These are phyloP conservation scores for Exophiala sp. DNA, from an alignment of 2,329 filamentous ascomycete genomes.

Conservation along the genomic window DNA sequence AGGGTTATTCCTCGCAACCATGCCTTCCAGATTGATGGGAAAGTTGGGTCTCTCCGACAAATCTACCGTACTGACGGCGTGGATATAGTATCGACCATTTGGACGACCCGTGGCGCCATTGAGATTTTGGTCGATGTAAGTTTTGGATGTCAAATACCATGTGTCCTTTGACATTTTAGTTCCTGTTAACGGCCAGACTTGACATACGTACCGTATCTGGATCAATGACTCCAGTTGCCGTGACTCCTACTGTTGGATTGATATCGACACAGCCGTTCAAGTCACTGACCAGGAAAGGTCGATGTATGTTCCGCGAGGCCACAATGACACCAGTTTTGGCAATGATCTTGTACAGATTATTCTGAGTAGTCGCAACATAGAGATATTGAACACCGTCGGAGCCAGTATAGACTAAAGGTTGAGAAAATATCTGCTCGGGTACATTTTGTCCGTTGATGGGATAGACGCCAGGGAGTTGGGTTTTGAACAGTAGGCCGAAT, in stretches of 20 bases:
- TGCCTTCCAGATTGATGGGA: slow-evolving; percentile 46
- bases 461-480: slow-evolving; percentile 49
- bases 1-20: slow-evolving; percentile 43
- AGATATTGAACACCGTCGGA: slow-evolving; percentile 47
- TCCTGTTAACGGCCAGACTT: neutral
- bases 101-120: slow-evolving; percentile 31
- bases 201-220: slow-evolving; percentile 35
- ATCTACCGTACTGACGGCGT: slow-evolving; percentile 38
- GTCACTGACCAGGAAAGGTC: slow-evolving; percentile 48
- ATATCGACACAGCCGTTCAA: slow-evolving; percentile 46
- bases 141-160: slow-evolving; percentile 47
- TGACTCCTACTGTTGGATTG: slow-evolving; percentile 45
- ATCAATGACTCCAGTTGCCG: slow-evolving; percentile 49
- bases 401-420: slow-evolving; percentile 50
- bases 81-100: slow-evolving; percentile 40
- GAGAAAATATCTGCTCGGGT: slow-evolving; percentile 49
- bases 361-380: slow-evolving; percentile 51
- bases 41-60: slow-evolving; percentile 40
- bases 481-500: slow-evolving; percentile 40
- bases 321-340: slow-evolving; percentile 40
- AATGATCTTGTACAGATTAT: slow-evolving; percentile 35
- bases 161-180: slow-evolving; percentile 36
- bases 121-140: slow-evolving; percentile 42
- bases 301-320: slow-evolving; percentile 36
- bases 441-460: slow-evolving; percentile 33